A percentile compares a stretch with the other conserved stretches of the same genome.
These are phyloP conservation scores for Lepidium aucheri DNA, from an alignment of 345 rosid species.

Conservation along the genomic window DNA sequence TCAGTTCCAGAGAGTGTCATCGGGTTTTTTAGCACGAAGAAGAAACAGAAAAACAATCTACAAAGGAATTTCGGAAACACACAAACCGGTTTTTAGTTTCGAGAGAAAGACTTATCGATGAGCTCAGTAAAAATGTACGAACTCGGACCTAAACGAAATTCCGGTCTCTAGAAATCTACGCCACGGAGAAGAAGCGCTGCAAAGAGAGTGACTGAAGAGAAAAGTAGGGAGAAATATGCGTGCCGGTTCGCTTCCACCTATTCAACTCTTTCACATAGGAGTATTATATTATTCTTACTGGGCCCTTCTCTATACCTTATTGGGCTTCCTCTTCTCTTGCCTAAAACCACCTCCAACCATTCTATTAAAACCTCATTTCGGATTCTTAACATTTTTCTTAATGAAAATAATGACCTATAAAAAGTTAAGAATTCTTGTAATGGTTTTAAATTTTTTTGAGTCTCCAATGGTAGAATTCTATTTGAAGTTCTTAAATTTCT, in stretches of 20 bases:
- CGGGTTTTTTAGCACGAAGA: not conserved
- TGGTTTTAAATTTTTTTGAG: too few relatives aligned
- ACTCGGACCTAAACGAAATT: not conserved
- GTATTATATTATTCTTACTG: not conserved
- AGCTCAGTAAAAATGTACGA: not conserved
- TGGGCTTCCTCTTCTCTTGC: not conserved
- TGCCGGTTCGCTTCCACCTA: not conserved
- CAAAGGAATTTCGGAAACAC: not conserved
- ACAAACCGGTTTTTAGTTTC: not conserved
- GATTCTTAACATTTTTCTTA: too few relatives aligned
- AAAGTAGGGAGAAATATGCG: not conserved
- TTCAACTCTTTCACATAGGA: not conserved
- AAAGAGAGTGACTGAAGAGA: not conserved
- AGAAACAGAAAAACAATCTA: not conserved
- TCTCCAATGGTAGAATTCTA: too few relatives aligned
- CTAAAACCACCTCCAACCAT: too few relatives aligned
- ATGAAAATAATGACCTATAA: too few relatives aligned
- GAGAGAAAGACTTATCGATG: not conserved
- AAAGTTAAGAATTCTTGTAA: too few relatives aligned
- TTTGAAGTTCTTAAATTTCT: too few relatives aligned
- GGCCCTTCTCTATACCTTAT: not conserved
- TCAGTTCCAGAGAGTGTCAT: not conserved
- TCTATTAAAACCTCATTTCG: too few relatives aligned
- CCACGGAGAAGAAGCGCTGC: not conserved
- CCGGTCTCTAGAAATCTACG: conserved; percentile 9